These are phyloP conservation scores for Bacidia rubella DNA, from an alignment of 495 filamentous ascomycete genomes.

Conservation along the genomic window DNA sequence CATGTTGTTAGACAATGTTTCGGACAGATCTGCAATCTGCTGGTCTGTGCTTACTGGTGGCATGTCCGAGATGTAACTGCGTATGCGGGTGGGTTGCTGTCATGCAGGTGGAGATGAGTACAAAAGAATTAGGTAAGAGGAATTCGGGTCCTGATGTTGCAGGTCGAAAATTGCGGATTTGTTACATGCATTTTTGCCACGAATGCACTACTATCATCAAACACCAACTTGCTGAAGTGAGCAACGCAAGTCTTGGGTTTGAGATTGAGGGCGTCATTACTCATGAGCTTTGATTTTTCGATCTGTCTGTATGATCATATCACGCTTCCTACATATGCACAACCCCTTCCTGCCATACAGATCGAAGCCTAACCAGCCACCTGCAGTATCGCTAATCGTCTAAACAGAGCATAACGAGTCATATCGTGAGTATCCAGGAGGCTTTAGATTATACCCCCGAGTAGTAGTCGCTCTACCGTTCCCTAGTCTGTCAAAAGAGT, in stretches of 20 bases:
- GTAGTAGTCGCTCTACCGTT: not conserved
- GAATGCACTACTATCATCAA: too few relatives aligned
- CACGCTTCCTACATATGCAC: not conserved
- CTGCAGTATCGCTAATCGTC: not conserved
- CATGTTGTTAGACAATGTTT: not conserved
- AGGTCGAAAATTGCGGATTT: too few relatives aligned
- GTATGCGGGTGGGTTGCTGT: not conserved
- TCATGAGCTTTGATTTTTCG: not conserved
- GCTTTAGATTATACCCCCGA: not conserved
- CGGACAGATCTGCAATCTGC: not conserved
- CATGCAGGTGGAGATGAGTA: not conserved
- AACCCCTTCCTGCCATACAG: not conserved
- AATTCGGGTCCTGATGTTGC: too few relatives aligned
- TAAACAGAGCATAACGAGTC: not conserved
- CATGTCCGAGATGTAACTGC: not conserved
- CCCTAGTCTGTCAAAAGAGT: not conserved
- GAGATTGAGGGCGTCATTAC: not conserved
- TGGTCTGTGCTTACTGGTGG: conserved; percentile 11
- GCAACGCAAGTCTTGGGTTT: not conserved
- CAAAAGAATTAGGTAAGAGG: too few relatives aligned
- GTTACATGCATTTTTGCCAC: too few relatives aligned
- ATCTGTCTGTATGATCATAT: not conserved
- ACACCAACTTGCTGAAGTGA: too few relatives aligned
- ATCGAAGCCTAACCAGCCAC: not conserved
- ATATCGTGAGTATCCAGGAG: not conserved